Base-by-base conservation (phyloP, 2,329 filamentous ascomycete species). In the Whalleya microplaca region DNA sequence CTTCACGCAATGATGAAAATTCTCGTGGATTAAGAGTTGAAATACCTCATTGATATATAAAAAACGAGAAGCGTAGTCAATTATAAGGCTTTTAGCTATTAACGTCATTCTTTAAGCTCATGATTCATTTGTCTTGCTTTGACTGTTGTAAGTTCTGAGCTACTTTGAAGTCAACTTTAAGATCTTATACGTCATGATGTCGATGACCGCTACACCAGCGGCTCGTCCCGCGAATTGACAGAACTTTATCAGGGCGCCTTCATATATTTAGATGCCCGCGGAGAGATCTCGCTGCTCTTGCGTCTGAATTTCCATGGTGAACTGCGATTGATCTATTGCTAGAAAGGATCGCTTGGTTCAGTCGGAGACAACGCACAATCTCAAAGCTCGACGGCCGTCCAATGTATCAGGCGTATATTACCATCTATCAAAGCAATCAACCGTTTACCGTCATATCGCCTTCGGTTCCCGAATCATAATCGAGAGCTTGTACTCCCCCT, bases 381-480 rank as follows among this genome's bases (percentile, higher is more conserved):
- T 9, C 23, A 27, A 4, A 27, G 23, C 23, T 9, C 23, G 9
- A 27, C 23, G 4, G 23, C 23, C 23, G 4, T 9, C 23, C 23
- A 27, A 27, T 9, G 9, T 9, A 27, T 37, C 4, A 8, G 14
- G 6, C 32, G 10, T 37, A 37, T 12, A 16, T 14, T 37, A 37
- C 7, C 9, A 16, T 37, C 14, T 45, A n/a, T 45, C 43, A 2
- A 45, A 12, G 21, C 43, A 21, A 6, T 6, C 7, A 14, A 9
- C 23, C 12, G 21, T 27, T 21, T 21, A 18, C 27, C 43, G 41
- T 54, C 14, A 48, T 50, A 14, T 19, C 14, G 48, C 21, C 21
- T 55, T 62, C 7, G 69, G 68, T 37, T 70, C 66, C 12, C 69
- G 62, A 21, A 71, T 64, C 70, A 71, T 72, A 32, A 71, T 59